Conservation (phyloP, 345 rosid genomes). For the Odontarrhena argentea region DNA sequence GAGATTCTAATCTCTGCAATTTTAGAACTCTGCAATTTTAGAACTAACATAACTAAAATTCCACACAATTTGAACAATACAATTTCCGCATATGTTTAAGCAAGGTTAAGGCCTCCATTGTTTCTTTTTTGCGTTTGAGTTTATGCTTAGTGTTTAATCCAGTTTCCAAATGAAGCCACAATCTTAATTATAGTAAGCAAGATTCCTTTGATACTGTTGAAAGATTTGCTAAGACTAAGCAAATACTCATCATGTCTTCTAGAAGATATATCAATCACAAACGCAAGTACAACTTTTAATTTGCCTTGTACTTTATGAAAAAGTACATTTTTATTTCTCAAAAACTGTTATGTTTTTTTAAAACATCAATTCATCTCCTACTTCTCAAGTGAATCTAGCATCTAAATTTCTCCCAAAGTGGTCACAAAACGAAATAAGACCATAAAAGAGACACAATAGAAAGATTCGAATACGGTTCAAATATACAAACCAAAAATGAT, state of each 20-base stretch:
- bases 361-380: not conserved
- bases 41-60: not conserved
- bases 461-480: constrained; percentile 6
- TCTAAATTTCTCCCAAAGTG: not conserved
- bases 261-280: not conserved
- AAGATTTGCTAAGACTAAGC: too few species aligned
- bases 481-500: not conserved
- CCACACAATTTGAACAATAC: not conserved
- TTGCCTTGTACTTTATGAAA: not conserved
- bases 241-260: too few species aligned
- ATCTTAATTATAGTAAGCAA: too few species aligned
- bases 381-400: constrained; percentile 3
- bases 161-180: not conserved
- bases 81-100: not conserved
- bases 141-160: not conserved
- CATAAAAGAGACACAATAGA: not conserved
- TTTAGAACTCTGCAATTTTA: not conserved
- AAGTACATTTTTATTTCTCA: not conserved
- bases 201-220: too few species aligned
- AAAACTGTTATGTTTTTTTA: not conserved
- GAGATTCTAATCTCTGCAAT: not conserved
- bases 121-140: not conserved
- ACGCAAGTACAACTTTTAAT: not conserved
- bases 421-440: not conserved
- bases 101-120: not conserved